These are phyloP conservation scores for Pseudogymnoascus sp. DNA, from an alignment of 2,329 filamentous ascomycete genomes.

Conservation along the genomic window DNA sequence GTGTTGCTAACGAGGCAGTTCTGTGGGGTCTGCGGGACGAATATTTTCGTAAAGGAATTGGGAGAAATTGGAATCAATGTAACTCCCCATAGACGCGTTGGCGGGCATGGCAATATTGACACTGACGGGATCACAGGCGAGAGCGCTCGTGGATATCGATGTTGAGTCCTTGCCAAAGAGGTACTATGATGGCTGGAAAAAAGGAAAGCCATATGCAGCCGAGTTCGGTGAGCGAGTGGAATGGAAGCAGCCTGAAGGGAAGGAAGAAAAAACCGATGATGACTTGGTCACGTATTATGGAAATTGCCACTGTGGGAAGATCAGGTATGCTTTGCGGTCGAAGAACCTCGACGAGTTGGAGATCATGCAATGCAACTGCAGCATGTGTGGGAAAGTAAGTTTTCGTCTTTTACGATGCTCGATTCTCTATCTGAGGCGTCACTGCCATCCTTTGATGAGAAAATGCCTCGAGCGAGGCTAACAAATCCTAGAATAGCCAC, in stretches of 20 bases:
- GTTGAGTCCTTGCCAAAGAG: background rate
- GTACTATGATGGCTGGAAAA: slow-evolving; percentile 1
- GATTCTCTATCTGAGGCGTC: background rate
- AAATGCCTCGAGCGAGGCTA: background rate
- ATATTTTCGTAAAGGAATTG: background rate
- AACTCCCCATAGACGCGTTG: background rate
- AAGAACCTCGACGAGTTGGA: slow-evolving; percentile 16
- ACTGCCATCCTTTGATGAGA: background rate
- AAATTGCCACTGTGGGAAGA: slow-evolving; percentile 23
- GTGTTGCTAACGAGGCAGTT: background rate
- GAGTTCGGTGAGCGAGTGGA: background rate
- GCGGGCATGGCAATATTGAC: background rate
- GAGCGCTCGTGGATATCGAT: slow-evolving; percentile 9
- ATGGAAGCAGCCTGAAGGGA: background rate
- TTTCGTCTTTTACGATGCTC: background rate
- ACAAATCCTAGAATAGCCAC: slow-evolving; percentile 15
- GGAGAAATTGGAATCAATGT: background rate
- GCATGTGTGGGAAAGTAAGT: slow-evolving; percentile 20
- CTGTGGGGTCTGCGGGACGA: background rate
- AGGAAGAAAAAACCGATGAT: background rate
- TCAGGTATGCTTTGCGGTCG: slow-evolving; percentile 17
- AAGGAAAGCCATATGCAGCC: background rate
- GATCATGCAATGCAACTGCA: slow-evolving; percentile 21
- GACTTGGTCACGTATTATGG: slow-evolving; percentile 16
- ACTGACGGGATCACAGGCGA: background rate